phyloP scores from a whole-genome alignment of 306 rosid species.

The Trifolium pratense region DNA sequence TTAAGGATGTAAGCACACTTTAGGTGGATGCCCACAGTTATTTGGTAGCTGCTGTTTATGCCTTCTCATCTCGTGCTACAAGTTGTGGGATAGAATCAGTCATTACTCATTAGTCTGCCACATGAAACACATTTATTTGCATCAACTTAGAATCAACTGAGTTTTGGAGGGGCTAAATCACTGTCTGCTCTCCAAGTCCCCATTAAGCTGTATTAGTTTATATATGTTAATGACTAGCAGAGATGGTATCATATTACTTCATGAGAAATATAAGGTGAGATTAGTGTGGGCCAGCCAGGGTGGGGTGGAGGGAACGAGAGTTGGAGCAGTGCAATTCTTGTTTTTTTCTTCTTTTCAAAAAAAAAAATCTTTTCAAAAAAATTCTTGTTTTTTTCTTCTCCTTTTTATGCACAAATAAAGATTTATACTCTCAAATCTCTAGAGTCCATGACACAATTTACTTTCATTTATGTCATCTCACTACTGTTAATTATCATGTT shows the following conservation, averaged over 20 bases:
- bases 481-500: constrained; percentile 12
- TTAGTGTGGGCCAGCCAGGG: background rate
- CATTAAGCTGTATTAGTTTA: constrained; percentile 5
- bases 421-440: background rate
- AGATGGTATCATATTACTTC: constrained; percentile 1
- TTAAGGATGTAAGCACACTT: background rate
- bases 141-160: background rate
- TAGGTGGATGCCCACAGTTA: background rate
- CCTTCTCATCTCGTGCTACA: constrained; percentile 17
- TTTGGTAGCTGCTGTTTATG: constrained; percentile 2
- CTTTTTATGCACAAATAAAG: constrained; percentile 1
- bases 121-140: background rate
- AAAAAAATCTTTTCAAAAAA: no score
- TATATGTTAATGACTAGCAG: constrained; percentile 16
- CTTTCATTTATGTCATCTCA: constrained; percentile 23
- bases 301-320: background rate
- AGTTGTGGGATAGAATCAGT: constrained; percentile 3
- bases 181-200: background rate
- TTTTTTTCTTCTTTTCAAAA: no score
- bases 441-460: background rate
- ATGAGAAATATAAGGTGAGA: background rate
- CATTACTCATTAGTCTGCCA: constrained; percentile 6
- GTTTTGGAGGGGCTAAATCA: background rate
- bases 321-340: background rate
- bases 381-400: background rate